Evolutionary conservation across 2,329 filamentous ascomycete species (phyloP), one percentile per base, ranked within the genome.

Genomic region (Tolypocladium sp.): DNA sequence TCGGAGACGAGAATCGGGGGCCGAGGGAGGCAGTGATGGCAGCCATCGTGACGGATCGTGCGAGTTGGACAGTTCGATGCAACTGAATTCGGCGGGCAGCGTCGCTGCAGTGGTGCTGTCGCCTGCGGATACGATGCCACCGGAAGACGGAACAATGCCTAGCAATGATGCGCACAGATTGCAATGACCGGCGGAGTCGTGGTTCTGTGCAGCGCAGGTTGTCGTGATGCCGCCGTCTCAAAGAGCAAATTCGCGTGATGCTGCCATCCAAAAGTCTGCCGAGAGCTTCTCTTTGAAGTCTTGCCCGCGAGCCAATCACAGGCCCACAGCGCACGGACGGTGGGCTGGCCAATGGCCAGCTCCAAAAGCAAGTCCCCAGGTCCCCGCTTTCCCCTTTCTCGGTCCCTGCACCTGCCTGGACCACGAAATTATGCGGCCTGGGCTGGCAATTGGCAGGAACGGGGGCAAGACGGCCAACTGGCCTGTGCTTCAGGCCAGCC

Each of bases 1-100:
- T 71, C 60, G 76, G 68, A 53, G 77, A 70, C 54, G 79, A 75
- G 54, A 85, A 71, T 61, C 80, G 77, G 56, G 86, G 83, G 59
- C 89, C 73, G 63, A 89, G 79, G 55, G 80, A 74, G 27, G 79
- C 63, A 52, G 69, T 66, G 58, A 68, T 57, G 57, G 72, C 73
- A 55, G 80, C 79, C 80, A 83, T 83, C 54, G 58, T 57, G 41
- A 42, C 17, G 49, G 40, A 6, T 56, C 10, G 33, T 22, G 49
- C 30, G 49, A 12, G 20, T 52, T 22, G 30, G 30, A n/a, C 49
- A 8, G 20, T n/a, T 35, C 9, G 30, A 35, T 22, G 20, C 30
- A 20, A 12, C 30, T n/a, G 49, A 13, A 9, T 6, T 35, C 0
- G 49, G 27, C 27, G 27, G 27, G 30, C 1, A 13, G 30, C 22